Percentiles rank a stretch among this genome's conserved stretches.
Evolutionary conservation across 495 filamentous ascomycete genomes (phyloP).

Genomic region (Cercophora scortea): DNA sequence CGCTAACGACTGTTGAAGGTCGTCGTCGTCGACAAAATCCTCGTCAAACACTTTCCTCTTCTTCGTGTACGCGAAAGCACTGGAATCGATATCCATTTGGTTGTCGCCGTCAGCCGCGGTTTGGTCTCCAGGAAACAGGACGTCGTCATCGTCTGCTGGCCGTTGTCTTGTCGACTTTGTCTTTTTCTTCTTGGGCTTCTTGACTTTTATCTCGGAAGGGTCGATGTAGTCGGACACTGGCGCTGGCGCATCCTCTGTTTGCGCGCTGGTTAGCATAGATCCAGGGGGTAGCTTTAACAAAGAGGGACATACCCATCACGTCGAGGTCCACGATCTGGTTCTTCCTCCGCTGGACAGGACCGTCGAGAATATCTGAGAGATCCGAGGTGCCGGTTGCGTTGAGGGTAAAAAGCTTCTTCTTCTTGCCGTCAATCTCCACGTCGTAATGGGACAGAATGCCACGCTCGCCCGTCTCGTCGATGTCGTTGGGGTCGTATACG

Average conservation of each 20-base stretch:
- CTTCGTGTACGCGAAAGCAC: conserved; percentile 32
- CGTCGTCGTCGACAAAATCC: conserved; percentile 83
- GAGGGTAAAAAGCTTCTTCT: conserved; percentile 79
- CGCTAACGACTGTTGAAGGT: conserved; percentile 79
- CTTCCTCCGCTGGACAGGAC: conserved; percentile 52
- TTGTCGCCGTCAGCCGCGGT: conserved; percentile 33
- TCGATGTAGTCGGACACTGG: conserved; percentile 83
- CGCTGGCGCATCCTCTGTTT: conserved; percentile 46
- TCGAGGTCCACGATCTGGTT: conserved; percentile 70
- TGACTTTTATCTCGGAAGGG: conserved; percentile 73
- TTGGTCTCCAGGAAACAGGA: conserved; percentile 45
- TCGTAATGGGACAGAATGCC: conserved; percentile 82
- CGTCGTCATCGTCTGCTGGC: conserved; percentile 66
- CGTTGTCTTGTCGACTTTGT: conserved; percentile 64
- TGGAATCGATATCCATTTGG: conserved; percentile 73
- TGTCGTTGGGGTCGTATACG: conserved; percentile 75
- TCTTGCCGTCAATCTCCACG: conserved; percentile 89
- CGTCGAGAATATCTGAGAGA: conserved; percentile 48
- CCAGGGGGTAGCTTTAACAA: background rate
- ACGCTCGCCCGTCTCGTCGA: conserved; percentile 56
- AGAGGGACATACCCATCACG: conserved; percentile 39
- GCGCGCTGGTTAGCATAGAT: conserved; percentile 15
- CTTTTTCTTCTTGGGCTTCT: conserved; percentile 93
- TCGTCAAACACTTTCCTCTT: conserved; percentile 60
- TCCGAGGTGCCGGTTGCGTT: conserved; percentile 69